phyloP scores from a whole-genome alignment of 2,329 filamentous ascomycete species.

The Penicillium corylophilum region DNA sequence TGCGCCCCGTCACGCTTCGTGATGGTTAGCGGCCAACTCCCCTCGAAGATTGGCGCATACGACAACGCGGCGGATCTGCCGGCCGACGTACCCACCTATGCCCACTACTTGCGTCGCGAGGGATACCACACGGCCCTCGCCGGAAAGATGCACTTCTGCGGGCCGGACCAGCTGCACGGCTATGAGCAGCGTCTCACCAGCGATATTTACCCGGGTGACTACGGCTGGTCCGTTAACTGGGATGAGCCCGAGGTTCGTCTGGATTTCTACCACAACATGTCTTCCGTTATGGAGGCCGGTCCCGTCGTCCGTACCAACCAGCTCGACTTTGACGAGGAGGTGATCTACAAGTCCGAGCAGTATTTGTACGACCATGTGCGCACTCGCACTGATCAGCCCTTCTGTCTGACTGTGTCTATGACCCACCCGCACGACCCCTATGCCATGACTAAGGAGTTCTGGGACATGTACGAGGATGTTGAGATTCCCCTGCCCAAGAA shows the following conservation, averaged over 20 bases:
- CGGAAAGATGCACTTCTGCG: constrained; percentile 97
- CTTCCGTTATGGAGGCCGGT: constrained; percentile 86
- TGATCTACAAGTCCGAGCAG: constrained; percentile 87
- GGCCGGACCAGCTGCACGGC: constrained; percentile 83
- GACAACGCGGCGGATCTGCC: constrained; percentile 86
- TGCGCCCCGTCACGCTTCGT: constrained; percentile 92
- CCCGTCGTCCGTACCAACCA: constrained; percentile 89
- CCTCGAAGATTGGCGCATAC: constrained; percentile 86
- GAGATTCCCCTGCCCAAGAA: constrained; percentile 83
- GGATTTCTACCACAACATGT: constrained; percentile 97
- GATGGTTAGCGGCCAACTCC: constrained; percentile 88
- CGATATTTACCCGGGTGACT: constrained; percentile 92
- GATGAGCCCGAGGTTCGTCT: constrained; percentile 73
- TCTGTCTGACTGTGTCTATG: constrained; percentile 86
- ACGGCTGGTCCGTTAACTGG: constrained; percentile 95
- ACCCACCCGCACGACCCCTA: constrained; percentile 96
- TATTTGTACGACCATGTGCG: constrained; percentile 89
- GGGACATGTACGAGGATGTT: constrained; percentile 86
- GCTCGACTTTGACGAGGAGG: constrained; percentile 93
- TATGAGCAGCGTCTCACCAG: constrained; percentile 91
- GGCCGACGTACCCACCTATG: constrained; percentile 85
- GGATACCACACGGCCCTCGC: constrained; percentile 89
- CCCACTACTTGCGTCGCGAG: constrained; percentile 80
- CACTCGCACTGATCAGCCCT: constrained; percentile 73
- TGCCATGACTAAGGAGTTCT: constrained; percentile 89